Base-by-base conservation (phyloP, 768 basidiomycete genomes). In the Pleurotus eryngii region DNA sequence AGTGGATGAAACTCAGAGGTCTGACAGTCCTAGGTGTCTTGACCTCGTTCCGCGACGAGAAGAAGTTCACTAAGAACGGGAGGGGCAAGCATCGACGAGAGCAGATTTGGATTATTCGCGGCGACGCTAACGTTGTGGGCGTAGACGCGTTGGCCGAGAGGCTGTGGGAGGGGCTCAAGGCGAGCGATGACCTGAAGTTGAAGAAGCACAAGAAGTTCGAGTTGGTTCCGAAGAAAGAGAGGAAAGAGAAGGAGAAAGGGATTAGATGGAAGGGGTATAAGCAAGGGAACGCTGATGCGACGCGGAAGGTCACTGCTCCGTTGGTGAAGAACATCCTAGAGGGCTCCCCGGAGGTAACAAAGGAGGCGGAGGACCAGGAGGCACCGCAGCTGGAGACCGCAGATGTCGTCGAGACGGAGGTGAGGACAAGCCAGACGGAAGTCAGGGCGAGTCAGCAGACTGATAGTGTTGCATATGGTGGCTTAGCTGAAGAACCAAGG, bases 11-110 rank as follows among this genome's bases (percentile, higher is more conserved):
- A 7, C 82, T 89, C 58, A 80, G 84, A 11, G 73, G 73, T 0
- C 71, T 98, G 4, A 76, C 81, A 6, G 73, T 92, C 20, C 82
- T 91, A 1, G 95, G 94, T 1, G 80, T 95, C 35, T 77, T 98
- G 43, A 95, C 93, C 4, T 81, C 85, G 0, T 96, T 84, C 75
- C 75, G 73, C 17, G 74, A 73, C 46, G 66, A 67, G 27, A 76
- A 74, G 59, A 77, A 76, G 58, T 57, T 65, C 9, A 70, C 65
- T n/a, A 70, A 69, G 57, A 68, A 61, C 38, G 68, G 66, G 26
- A 75, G 76, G 40, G 77, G 77, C 42, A 89, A 90, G 62, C 81
- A 84, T 57, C 79, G 76, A 59, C 74, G 92, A 45, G 87, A 92
- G 73, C 73, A 85, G 70, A 70, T 87, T 56, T 83, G 89, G 80